These are phyloP conservation scores for Blastobotrys chiropterorum DNA, from an alignment of 805 yeast species.

Conservation along the genomic window DNA sequence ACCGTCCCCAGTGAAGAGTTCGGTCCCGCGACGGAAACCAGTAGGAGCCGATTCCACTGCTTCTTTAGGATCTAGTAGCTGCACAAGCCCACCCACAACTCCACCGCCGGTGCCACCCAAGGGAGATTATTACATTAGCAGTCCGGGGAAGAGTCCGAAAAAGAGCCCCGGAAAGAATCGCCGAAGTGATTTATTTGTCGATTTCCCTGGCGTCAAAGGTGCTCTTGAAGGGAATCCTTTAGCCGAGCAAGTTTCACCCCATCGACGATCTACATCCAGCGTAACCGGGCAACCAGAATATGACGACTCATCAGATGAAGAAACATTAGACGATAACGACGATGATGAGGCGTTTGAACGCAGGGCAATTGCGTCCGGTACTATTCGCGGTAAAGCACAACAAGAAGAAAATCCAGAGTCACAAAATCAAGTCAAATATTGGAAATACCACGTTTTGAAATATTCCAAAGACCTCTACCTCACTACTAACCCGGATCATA, in stretches of 20 bases:
- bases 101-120: neutral
- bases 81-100: neutral
- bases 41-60: neutral
- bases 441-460: constrained; percentile 59
- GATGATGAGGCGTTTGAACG: constrained; percentile 1
- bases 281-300: neutral
- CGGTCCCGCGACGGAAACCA: neutral
- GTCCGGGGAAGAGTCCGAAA: neutral
- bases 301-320: neutral
- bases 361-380: constrained; percentile 2
- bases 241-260: too few relatives aligned
- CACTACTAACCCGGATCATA: constrained; percentile 60
- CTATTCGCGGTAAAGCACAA: constrained; percentile 1
- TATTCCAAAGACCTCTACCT: constrained; percentile 52
- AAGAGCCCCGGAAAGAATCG: neutral
- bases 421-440: constrained; percentile 30
- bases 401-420: neutral
- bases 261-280: too few relatives aligned
- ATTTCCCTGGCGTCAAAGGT: neutral
- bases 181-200: neutral
- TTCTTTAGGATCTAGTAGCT: neutral
- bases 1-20: neutral
- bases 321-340: constrained; percentile 3
- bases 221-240: neutral
- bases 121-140: too few relatives aligned